Evolutionary conservation across 257 asterid genomes (phyloP), one percentile per base, ranked within the genome.

Genomic region (Prunella vulgaris): DNA sequence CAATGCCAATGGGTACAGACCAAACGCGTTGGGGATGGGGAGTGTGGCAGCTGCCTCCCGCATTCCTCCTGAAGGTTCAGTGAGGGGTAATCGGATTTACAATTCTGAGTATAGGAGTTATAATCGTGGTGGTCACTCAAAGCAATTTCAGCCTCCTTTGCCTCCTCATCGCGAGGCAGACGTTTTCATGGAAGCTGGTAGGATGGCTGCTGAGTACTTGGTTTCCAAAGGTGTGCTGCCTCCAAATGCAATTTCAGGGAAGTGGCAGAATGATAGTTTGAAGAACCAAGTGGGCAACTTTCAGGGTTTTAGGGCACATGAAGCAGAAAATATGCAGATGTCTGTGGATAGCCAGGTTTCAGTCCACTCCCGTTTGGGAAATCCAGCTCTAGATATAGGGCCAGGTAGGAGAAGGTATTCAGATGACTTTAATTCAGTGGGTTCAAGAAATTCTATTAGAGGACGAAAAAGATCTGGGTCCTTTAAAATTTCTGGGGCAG

Each of bases 111-210:
- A 81, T 65, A 81, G 95, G 78, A 82, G 75, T 79, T 72, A 82
- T 46, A 80, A 53, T 42, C 94, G 92, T 40, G 88, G 88, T 12
- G 89, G 89, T 44, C 95, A 79, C 64, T 54, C 84, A 4, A 89
- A 72, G 83, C 86, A 77, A 35, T 85, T 86, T 77, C 93, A 79
- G 58, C 79, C 85, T 27, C 78, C 84, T 20, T 81, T 46, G 52
- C 84, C 84, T 9, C 92, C 88, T 21, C 85, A 74, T 0, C 79
- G 76, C 27, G 84, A 69, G 69, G 53, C 84, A 10, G 93, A 87
- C 58, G 17, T 94, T 73, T 87, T 91, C 49, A 73, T 91, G 77
- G 97, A 94, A 78, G 99, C 99, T 49, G 99, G 99, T 48, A 84
- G 76, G 77, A 70, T 94, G 72, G 99, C 99, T 10, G 88, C 97